Conservation (phyloP, 331 rosid genomes). For the Prunus yedoensis region DNA sequence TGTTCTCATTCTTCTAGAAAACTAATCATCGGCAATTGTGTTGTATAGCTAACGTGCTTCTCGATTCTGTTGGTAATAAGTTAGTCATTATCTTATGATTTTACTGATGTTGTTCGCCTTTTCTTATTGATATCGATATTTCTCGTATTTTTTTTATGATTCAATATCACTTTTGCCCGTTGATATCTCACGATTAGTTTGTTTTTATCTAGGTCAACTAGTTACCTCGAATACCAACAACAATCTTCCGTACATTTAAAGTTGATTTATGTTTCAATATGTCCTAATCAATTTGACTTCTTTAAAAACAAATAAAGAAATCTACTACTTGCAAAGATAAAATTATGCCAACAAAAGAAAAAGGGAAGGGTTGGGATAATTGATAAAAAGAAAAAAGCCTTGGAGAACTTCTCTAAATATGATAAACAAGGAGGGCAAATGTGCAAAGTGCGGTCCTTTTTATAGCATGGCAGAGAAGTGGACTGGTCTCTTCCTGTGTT, state of each 20-base stretch:
- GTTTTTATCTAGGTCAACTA: neutral
- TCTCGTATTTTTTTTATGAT: too few relatives aligned
- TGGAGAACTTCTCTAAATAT: neutral
- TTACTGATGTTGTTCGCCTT: too few relatives aligned
- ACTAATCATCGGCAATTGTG: neutral
- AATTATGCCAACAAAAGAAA: neutral
- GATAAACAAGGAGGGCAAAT: neutral
- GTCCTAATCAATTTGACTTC: slow-evolving; percentile 1
- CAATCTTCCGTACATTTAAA: neutral
- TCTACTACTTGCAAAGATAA: neutral
- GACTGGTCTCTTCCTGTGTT: slow-evolving; percentile 18
- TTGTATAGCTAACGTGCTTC: neutral
- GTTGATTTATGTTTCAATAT: neutral
- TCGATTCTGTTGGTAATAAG: too few relatives aligned
- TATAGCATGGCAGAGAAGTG: slow-evolving; percentile 26
- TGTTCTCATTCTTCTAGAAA: neutral
- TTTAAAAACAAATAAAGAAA: neutral
- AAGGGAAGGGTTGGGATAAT: neutral
- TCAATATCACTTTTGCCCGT: too few relatives aligned
- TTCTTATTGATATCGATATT: too few relatives aligned
- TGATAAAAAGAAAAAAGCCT: neutral
- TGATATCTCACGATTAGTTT: too few relatives aligned
- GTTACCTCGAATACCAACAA: neutral
- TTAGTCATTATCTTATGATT: too few relatives aligned
- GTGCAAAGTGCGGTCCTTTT: slow-evolving; percentile 21